These are phyloP conservation scores for Penicillium coffeae DNA, from an alignment of 495 filamentous ascomycete genomes.

Conservation along the genomic window DNA sequence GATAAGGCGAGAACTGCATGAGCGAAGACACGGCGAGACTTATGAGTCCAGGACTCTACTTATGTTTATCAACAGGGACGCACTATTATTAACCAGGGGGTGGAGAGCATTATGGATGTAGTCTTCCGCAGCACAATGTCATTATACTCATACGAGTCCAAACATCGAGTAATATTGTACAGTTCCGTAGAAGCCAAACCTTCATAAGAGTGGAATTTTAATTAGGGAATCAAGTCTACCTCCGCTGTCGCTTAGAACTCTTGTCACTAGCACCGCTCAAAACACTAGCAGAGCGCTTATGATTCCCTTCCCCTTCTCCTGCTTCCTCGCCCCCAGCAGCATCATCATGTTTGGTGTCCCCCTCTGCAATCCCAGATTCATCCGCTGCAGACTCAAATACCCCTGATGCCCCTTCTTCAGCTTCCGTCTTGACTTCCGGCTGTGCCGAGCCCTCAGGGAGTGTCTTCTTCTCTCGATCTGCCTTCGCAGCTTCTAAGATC, in stretches of 20 bases:
- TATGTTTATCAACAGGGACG: slow-evolving; percentile 6
- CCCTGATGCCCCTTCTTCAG: slow-evolving; percentile 24
- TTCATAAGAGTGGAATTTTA: slow-evolving; percentile 4
- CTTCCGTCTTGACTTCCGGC: slow-evolving; percentile 36
- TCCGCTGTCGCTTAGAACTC: slow-evolving; percentile 67
- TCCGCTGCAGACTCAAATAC: slow-evolving; percentile 16
- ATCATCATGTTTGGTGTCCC: slow-evolving; percentile 5
- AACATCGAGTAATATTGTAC: slow-evolving; percentile 7
- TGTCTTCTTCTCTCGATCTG: slow-evolving; percentile 52
- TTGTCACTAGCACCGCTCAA: slow-evolving; percentile 65
- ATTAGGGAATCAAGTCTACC: slow-evolving; percentile 34
- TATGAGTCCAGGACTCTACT: neutral
- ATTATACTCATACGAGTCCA: slow-evolving; percentile 40
- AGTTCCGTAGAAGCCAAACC: slow-evolving; percentile 4
- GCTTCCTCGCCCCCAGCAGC: slow-evolving; percentile 14
- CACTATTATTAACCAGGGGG: slow-evolving; percentile 13
- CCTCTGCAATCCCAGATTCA: slow-evolving; percentile 1
- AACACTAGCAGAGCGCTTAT: slow-evolving; percentile 75
- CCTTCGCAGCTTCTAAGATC: slow-evolving; percentile 61
- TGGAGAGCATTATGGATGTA: slow-evolving; percentile 11
- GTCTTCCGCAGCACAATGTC: slow-evolving; percentile 17
- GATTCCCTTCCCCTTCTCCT: slow-evolving; percentile 31
- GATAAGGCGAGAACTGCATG: neutral
- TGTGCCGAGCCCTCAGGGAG: slow-evolving; percentile 23
- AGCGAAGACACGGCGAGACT: neutral